Base-by-base conservation (phyloP, 2,329 filamentous ascomycete species). In the Xylaria sp. region DNA sequence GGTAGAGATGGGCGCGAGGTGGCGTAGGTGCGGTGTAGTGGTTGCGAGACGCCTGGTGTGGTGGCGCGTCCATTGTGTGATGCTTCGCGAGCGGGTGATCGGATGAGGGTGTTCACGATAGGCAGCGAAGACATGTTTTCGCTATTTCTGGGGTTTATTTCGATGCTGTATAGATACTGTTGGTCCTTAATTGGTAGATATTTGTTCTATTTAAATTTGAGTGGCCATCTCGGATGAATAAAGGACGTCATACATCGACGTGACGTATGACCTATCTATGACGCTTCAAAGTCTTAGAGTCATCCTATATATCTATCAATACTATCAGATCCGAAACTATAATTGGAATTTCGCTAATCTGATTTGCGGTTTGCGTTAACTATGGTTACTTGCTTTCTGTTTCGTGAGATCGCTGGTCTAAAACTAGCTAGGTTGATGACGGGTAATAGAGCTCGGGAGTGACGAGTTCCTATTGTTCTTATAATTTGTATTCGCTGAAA, bases 211-310 rank as follows among this genome's bases (percentile, higher is more conserved):
- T 20, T 27, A 2, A 3, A 22, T 11, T 10, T 42, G 15, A 61
- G 29, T 45, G 29, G 55, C 38, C 25, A 15, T 17, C 20, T 47
- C 17, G 20, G 6, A 3, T 57, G 50, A n/a, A 53, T 56, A 63
- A 31, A 42, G 22, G 13, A 31, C 3, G 25, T 27, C 13, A 38
- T 39, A 20, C 15, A 29, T 17, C n/a, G 17, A 55, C 17, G 10
- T 49, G 10, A 31, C n/a, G 36, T 42, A 63, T 66, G 62, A 68
- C 53, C 56, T 36, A 42, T 22, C n/a, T 58, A 67, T 67, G 65
- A 67, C 65, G 65, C 56, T 13, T 38, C 31, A 6, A 2, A 33
- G 29, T 47, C 39, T 47, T 42, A 5, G 22, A 33, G 29, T 29
- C 44, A 60, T 50, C 22, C 13, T 1, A 17, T 36, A 33, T 15